Percentiles rank a stretch among this genome's conserved stretches.
phyloP scores from a whole-genome alignment of 2,329 filamentous ascomycete genomes.

The Epichloe amarillans region DNA sequence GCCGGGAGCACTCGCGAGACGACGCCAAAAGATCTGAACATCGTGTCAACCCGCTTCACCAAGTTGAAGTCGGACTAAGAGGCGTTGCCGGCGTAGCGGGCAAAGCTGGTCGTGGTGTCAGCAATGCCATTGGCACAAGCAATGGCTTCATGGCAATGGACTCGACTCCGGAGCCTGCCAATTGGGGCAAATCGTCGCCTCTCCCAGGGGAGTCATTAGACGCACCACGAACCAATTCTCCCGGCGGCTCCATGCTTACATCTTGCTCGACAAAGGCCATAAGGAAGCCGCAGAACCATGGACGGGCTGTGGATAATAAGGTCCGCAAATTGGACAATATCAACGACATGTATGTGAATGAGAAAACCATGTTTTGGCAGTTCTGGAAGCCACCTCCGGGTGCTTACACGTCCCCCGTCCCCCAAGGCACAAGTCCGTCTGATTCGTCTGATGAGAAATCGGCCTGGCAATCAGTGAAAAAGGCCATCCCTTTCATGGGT shows the following conservation, averaged over 20 bases:
- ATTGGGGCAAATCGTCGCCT: constrained; percentile 9
- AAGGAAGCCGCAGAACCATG: neutral
- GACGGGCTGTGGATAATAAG: constrained; percentile 29
- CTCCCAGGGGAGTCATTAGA: constrained; percentile 18
- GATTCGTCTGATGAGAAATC: constrained; percentile 31
- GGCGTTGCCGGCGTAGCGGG: constrained; percentile 27
- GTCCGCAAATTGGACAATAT: constrained; percentile 36
- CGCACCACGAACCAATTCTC: constrained; percentile 21
- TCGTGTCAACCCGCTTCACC: constrained; percentile 24
- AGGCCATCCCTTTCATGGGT: constrained; percentile 35
- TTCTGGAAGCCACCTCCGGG: constrained; percentile 53
- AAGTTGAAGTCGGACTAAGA: constrained; percentile 37
- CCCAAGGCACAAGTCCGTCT: constrained; percentile 33
- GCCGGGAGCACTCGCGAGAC: neutral
- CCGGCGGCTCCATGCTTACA: constrained; percentile 24
- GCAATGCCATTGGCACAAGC: constrained; percentile 38
- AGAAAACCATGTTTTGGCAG: constrained; percentile 41
- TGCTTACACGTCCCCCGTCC: constrained; percentile 47
- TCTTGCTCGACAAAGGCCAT: constrained; percentile 22
- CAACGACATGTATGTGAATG: constrained; percentile 34
- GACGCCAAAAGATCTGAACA: constrained; percentile 4
- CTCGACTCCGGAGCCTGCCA: constrained; percentile 4
- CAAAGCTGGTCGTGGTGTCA: constrained; percentile 36
- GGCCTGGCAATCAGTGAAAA: constrained; percentile 36
- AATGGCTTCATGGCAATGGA: constrained; percentile 36